Percentiles rank a stretch among this genome's conserved stretches.
Evolutionary conservation across 805 yeast genomes (phyloP).

Genomic region (Myxozyma nipponensis): DNA sequence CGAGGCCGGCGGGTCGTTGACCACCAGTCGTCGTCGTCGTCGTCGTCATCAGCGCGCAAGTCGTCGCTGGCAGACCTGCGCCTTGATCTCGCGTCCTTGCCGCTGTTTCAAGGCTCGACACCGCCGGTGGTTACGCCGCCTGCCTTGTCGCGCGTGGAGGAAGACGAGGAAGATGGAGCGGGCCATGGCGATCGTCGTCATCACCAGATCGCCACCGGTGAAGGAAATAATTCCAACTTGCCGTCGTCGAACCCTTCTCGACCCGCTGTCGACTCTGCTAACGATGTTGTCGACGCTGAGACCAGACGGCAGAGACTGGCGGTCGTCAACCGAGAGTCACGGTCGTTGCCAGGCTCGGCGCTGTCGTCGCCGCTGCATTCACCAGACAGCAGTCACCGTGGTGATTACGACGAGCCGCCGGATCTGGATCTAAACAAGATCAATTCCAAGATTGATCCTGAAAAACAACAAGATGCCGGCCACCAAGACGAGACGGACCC

Average conservation of each 20-base stretch:
- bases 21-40: not conserved
- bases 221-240: too few species aligned
- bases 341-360: slow-evolving; percentile 17
- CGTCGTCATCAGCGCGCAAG: not conserved
- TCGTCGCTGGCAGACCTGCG: not conserved
- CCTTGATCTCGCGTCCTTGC: not conserved
- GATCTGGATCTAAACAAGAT: slow-evolving; percentile 4
- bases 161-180: not conserved
- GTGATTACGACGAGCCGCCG: not conserved
- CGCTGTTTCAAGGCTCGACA: not conserved
- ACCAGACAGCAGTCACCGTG: too few species aligned
- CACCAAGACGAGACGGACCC: slow-evolving; percentile 5
- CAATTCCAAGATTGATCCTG: not conserved
- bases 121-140: not conserved
- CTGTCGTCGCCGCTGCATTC: slow-evolving; percentile 8
- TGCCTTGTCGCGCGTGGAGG: not conserved
- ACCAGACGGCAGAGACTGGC: slow-evolving; percentile 16
- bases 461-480: slow-evolving; percentile 7
- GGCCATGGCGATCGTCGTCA: not conserved
- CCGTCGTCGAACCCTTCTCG: not conserved
- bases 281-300: slow-evolving; percentile 13
- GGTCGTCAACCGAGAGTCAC: slow-evolving; percentile 12
- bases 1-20: not conserved
- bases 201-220: not conserved
- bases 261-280: not conserved